A percentile compares a stretch with the other conserved stretches of the same genome.
Evolutionary conservation across 2,329 filamentous ascomycete genomes (phyloP).

Genomic region (Trichoderma semiorbis): DNA sequence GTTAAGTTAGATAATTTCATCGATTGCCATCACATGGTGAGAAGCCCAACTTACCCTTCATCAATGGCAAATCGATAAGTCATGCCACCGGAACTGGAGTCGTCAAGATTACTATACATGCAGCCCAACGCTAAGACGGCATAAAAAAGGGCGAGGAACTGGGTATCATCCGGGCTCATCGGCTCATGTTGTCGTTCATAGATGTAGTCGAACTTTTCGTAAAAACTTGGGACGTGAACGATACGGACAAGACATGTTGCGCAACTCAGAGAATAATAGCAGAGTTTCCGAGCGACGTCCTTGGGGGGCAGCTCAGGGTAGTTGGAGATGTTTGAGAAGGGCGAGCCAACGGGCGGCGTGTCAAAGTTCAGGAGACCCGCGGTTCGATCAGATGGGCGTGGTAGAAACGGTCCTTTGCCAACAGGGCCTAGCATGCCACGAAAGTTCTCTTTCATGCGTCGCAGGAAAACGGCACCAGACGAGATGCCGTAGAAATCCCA

Average conservation of each 20-base stretch:
- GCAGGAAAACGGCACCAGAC: conserved; percentile 84
- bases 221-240: conserved; percentile 79
- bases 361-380: conserved; percentile 65
- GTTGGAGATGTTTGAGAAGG: conserved; percentile 50
- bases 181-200: conserved; percentile 66
- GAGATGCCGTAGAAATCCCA: conserved; percentile 96
- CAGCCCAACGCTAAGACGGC: conserved; percentile 69
- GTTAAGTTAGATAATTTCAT: conserved; percentile 2
- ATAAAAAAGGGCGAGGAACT: conserved; percentile 68
- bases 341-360: conserved; percentile 66
- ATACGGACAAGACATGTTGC: conserved; percentile 62
- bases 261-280: conserved; percentile 54
- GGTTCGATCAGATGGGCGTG: conserved; percentile 44
- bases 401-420: conserved; percentile 57
- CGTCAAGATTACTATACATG: conserved; percentile 62
- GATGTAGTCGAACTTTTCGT: conserved; percentile 69
- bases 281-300: conserved; percentile 51
- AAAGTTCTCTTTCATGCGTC: conserved; percentile 83
- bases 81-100: conserved; percentile 44
- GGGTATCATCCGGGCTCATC: conserved; percentile 61
- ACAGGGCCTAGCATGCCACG: conserved; percentile 69
- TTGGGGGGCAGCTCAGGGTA: conserved; percentile 67
- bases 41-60: conserved; percentile 46
- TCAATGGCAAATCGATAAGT: conserved; percentile 51
- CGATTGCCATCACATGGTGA: neutral